Base-by-base conservation (phyloP, 2,329 filamentous ascomycete genomes). In the Capronia americana region DNA sequence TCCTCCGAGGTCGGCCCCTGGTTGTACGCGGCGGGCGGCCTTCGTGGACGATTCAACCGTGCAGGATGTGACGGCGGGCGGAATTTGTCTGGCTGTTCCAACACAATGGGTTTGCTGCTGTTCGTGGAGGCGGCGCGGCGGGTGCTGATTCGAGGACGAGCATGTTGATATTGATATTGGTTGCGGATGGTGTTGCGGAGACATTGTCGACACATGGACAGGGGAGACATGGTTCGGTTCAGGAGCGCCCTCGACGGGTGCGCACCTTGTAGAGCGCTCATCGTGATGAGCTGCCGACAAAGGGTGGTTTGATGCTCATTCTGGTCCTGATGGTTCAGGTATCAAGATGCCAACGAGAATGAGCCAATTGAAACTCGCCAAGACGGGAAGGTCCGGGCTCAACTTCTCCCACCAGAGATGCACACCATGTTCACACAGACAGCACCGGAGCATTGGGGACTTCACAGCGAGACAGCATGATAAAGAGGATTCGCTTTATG, bases 31-130 rank as follows among this genome's bases (percentile, higher is more conserved):
- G 87, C 80, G 0, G 81, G 79, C 77, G 90, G 87, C 32, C 89
- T 88, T 6, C 82, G 77, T 70, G 85, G 83, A 62, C 86, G 84
- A 4, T 85, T 83, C 34, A 92, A 85, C 6, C 90, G 85, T 24
- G 90, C 83, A 12, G 91, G 90, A 78, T 98, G 95, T 0, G 94
- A 98, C 0, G 95, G 95, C 1, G 95, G 94, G 56, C 92, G 92
- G 84, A 97, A 98, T 77, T 90, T 91, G 74, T 91, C 86, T 26
- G 94, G 94, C 79, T 97, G 92, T 73, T 92, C 92, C 70, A 99
- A 88, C 4, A 92, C 86, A 68, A 89, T 85, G 41, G 87, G 86
- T 74, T 90, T 90, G 44, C 32, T 28, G 56, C 58, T 30, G 32
- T 63, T 60, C 7, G 66, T 65, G 12, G 61, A 69, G 41, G 68